Base-by-base conservation (phyloP, 1,284 basidiomycete species). In the Rhodotorula sp. region DNA sequence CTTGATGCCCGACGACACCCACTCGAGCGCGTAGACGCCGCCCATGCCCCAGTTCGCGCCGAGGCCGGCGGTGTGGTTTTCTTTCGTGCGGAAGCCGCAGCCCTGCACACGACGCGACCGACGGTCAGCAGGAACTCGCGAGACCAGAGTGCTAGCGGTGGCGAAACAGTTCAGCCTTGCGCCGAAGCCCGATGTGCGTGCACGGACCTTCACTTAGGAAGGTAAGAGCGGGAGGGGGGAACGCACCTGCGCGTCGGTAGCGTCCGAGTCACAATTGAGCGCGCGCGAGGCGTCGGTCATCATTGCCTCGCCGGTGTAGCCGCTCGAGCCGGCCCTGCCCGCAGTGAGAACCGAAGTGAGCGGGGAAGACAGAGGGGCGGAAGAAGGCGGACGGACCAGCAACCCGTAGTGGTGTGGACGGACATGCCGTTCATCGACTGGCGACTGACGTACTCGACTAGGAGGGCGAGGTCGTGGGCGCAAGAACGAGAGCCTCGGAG, bases 21-120 rank as follows among this genome's bases (percentile, higher is more conserved):
- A 58, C 32, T 68, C 66, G 50, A 69, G 44, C 10, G 64, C 72
- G 58, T 66, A 74, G 34, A 74, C 41, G 21, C 79, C 79, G 9
- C 76, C 79, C 5, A 78, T 77, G 61, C 64, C 68, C 29, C 19
- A 22, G 64, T 70, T 70, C 10, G 69, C 64, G 27, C 69, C 69
- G 39, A 71, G 50, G 27, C 69, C 69, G 41, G 61, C 65, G 3
- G 69, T 71, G 61, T 63, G 41, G 56, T 64, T 48, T 27, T 53
- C 9, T 7, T 34, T 29, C 9, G 64, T 59, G 36, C 69, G 61
- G 64, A 67, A 71, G 10, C 69, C 69, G 61, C 69, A 71, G 19
- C 69, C 69, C 37, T 71, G 61, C 25, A 27, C 3, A 27, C 7
- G 39, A 39, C 15, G 15, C 39, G 39, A 7, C 7, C 7, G 7